Percentiles rank a stretch among this genome's conserved stretches.
These are phyloP conservation scores for Penicillium flavigenum DNA, from an alignment of 495 filamentous ascomycete genomes.

Conservation along the genomic window DNA sequence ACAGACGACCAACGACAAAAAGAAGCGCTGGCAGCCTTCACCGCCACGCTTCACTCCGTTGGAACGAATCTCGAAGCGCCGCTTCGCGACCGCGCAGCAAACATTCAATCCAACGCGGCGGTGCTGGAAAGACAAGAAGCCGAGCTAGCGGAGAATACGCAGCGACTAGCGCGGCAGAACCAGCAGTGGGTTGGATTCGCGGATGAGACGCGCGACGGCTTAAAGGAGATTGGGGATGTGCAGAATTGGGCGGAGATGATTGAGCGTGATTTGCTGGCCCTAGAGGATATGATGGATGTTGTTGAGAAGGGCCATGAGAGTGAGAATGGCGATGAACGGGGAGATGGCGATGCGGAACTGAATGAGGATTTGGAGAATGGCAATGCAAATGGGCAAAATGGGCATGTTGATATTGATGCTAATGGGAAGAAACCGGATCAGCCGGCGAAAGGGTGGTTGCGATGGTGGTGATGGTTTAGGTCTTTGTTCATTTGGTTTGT, in stretches of 20 bases:
- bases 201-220: slow-evolving; percentile 62
- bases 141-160: slow-evolving; percentile 63
- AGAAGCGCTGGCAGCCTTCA: slow-evolving; percentile 74
- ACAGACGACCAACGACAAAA: slow-evolving; percentile 26
- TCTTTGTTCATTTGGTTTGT: slow-evolving; percentile 8
- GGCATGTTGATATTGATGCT: slow-evolving; percentile 14
- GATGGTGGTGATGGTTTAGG: slow-evolving; percentile 33
- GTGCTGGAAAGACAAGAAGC: slow-evolving; percentile 71
- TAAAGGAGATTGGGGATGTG: slow-evolving; percentile 94
- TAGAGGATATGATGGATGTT: slow-evolving; percentile 81
- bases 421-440: slow-evolving; percentile 18
- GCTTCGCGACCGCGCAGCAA: slow-evolving; percentile 69
- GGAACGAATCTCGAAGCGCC: slow-evolving; percentile 65
- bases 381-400: slow-evolving; percentile 19
- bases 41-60: slow-evolving; percentile 74
- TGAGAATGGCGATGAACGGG: slow-evolving; percentile 8
- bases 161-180: slow-evolving; percentile 67
- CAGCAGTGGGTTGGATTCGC: slow-evolving; percentile 67
- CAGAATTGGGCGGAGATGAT: slow-evolving; percentile 98
- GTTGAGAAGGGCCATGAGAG: slow-evolving; percentile 43
- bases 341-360: slow-evolving; percentile 3
- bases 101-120: slow-evolving; percentile 69
- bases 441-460: slow-evolving; percentile 30
- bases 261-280: slow-evolving; percentile 81
- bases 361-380: slow-evolving; percentile 17